Base-by-base conservation (phyloP, 2,329 filamentous ascomycete species). In the Epichloe festucae region DNA sequence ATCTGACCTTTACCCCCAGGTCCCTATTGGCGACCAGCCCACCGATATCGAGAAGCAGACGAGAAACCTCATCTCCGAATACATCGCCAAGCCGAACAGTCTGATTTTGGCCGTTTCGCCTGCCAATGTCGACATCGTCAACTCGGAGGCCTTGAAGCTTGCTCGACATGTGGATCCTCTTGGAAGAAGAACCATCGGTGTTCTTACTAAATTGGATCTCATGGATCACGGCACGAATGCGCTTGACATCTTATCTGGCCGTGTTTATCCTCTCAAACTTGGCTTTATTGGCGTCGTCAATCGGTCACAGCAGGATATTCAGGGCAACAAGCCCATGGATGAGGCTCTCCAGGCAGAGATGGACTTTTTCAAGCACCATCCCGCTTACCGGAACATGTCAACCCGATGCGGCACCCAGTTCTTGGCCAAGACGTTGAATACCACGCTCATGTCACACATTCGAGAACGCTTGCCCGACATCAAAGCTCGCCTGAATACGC, bases 181-280 rank as follows among this genome's bases (percentile, higher is more conserved):
- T 68, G 93, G 93, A 56, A 83, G 88, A 68, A 82, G 93, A 66
- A 98, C 93, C 19, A 97, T 98, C 64, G 93, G 93, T 63, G 91
- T 98, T 52, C 77, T 98, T 54, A 97, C 93, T 54, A 98, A 98
- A 72, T 75, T 98, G 57, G 93, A 98, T 66, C 74, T 98, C 53
- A 98, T 98, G 93, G 93, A 98, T 64, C 91, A 98, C 64, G 93
- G 93, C 56, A 98, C 93, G 52, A 97, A 98, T 63, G 93, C 93
- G 15, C 77, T 98, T 60, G 93, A 98, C 63, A 98, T 98, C 59
- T 77, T 98, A n/a, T 94, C 91, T 6, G 93, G 93, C 3, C 84
- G 93, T 27, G 93, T 98, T 3, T 98, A 98, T 67, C 93, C 93
- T 8, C 69, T 98, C 60, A 98, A 97, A 70, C 79, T 98, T 56